A percentile compares a stretch with the other conserved stretches of the same genome.
Conservation (phyloP, 306 rosid genomes). For the Trifolium fragiferum region DNA sequence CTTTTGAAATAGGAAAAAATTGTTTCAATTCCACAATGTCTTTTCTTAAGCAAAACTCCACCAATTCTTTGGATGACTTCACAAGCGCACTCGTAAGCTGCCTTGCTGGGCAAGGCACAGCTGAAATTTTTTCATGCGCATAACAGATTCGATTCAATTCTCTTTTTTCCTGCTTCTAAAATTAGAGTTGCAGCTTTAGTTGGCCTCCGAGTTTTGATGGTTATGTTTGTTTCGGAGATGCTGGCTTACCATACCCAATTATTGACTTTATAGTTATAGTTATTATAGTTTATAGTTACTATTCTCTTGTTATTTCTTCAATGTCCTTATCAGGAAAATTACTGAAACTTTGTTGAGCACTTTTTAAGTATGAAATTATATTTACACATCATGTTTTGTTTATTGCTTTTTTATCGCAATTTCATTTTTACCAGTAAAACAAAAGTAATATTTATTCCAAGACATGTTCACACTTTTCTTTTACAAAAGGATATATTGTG, state of each 20-base stretch:
- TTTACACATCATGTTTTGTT: not conserved
- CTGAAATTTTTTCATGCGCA: not conserved
- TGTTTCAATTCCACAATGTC: not conserved
- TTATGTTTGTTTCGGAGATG: conserved; percentile 20
- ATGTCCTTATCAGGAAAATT: conserved; percentile 18
- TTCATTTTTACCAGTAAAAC: not conserved
- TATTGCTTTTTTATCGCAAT: not conserved
- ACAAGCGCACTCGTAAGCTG: not conserved
- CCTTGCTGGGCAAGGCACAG: not conserved
- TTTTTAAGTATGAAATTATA: not conserved
- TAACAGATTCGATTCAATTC: not conserved
- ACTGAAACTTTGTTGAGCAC: not conserved
- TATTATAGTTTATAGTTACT: not conserved
- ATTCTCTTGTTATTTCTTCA: conserved; percentile 12
- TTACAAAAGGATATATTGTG: not conserved
- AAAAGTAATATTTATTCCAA: not conserved
- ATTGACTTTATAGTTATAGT: not conserved
- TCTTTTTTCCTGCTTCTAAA: not conserved
- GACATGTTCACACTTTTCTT: not conserved
- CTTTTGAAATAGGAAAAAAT: conserved; percentile 18
- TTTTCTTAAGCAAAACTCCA: not conserved
- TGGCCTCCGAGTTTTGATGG: conserved; percentile 35
- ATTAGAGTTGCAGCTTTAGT: not conserved
- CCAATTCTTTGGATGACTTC: conserved; percentile 33
- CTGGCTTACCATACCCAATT: not conserved